Conservation (phyloP, 2,329 filamentous ascomycete genomes). For the Didymella keratinophila region DNA sequence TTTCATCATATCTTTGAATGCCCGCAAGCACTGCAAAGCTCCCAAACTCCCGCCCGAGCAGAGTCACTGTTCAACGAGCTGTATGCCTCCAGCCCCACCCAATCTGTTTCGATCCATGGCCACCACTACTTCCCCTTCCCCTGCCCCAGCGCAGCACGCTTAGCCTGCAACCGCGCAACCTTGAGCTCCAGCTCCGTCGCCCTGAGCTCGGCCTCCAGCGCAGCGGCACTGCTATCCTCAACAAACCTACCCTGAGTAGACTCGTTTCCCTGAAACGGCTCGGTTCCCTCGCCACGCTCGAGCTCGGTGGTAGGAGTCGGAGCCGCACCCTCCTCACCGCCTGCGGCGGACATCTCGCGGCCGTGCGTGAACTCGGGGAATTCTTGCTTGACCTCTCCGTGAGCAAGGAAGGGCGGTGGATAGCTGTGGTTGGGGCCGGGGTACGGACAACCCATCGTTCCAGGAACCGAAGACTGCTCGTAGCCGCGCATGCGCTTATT, state of each 20-base stretch:
- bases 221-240: conserved; percentile 14
- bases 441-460: too few relatives aligned
- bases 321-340: conserved; percentile 6
- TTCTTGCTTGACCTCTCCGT: conserved; percentile 30
- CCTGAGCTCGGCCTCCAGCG: conserved; percentile 24
- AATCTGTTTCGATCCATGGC: too few relatives aligned
- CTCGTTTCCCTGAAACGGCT: too few relatives aligned
- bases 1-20: too few relatives aligned
- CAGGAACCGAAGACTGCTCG: neutral
- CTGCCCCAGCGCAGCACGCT: conserved; percentile 11
- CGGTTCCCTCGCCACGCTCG: too few relatives aligned
- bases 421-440: too few relatives aligned
- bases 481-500: neutral
- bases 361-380: conserved; percentile 19
- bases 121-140: conserved; percentile 9
- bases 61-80: too few relatives aligned
- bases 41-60: too few relatives aligned
- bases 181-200: conserved; percentile 26
- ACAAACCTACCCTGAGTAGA: too few relatives aligned
- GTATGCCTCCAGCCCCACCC: too few relatives aligned
- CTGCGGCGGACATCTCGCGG: conserved; percentile 2
- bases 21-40: too few relatives aligned
- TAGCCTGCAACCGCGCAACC: conserved; percentile 23
- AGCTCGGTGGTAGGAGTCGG: conserved; percentile 1
- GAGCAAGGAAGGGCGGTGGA: neutral